Percentiles rank a stretch among this genome's conserved stretches.
Evolutionary conservation across 495 filamentous ascomycete species (phyloP).

Genomic region (Chlorociboria aeruginascens): DNA sequence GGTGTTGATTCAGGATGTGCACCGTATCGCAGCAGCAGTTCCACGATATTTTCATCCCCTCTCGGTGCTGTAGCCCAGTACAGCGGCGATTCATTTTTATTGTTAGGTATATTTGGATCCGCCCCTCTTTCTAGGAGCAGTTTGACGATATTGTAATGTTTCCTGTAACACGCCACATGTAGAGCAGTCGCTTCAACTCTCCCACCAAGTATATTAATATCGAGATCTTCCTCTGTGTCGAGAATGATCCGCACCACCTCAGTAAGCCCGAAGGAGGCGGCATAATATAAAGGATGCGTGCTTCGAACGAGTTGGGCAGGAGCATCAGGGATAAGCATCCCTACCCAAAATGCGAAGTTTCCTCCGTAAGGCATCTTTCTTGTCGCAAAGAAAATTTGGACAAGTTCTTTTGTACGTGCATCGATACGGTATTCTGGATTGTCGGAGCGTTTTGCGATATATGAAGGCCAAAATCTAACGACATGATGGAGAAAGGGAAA

Average conservation of each 20-base stretch:
- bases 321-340: slow-evolving; percentile 1
- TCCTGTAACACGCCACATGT: slow-evolving; percentile 12
- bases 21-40: neutral
- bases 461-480: slow-evolving; percentile 2
- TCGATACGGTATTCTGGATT: slow-evolving; percentile 3
- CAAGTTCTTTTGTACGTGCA: slow-evolving; percentile 3
- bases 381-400: slow-evolving; percentile 6
- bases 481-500: slow-evolving; percentile 1
- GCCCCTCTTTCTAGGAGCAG: slow-evolving; percentile 39
- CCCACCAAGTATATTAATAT: slow-evolving; percentile 6
- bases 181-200: slow-evolving; percentile 6
- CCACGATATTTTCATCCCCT: neutral
- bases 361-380: slow-evolving; percentile 5
- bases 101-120: slow-evolving; percentile 30
- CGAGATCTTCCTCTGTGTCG: slow-evolving; percentile 5
- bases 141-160: slow-evolving; percentile 33
- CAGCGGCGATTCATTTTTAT: slow-evolving; percentile 3
- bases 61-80: slow-evolving; percentile 2
- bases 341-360: slow-evolving; percentile 10
- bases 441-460: neutral
- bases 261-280: slow-evolving; percentile 7
- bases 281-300: slow-evolving; percentile 12
- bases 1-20: neutral
- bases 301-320: neutral
- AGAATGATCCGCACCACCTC: slow-evolving; percentile 7